phyloP scores from a whole-genome alignment of 441 rosid species.

The Arabidopsis hybrid region DNA sequence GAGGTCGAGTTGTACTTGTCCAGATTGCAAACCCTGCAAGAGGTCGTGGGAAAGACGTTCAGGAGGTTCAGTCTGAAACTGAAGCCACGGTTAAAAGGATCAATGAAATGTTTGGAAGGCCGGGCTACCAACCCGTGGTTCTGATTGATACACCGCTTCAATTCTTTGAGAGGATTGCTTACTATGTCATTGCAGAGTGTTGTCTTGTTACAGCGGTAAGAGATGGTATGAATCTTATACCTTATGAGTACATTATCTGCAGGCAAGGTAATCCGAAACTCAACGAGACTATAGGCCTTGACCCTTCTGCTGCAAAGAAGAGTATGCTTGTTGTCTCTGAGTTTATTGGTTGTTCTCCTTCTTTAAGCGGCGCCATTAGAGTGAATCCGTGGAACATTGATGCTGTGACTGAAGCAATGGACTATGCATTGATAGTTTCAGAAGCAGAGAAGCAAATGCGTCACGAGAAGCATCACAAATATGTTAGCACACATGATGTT shows the following conservation, averaged over 20 bases:
- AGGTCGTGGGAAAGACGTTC: constrained; percentile 85
- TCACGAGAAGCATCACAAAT: constrained; percentile 87
- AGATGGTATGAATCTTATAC: constrained; percentile 94
- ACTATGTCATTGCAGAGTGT: constrained; percentile 83
- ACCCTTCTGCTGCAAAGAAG: constrained; percentile 56
- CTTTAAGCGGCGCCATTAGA: constrained; percentile 83
- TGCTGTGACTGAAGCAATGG: constrained; percentile 87
- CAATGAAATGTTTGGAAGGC: constrained; percentile 72
- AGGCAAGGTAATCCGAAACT: constrained; percentile 78
- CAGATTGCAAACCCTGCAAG: constrained; percentile 96
- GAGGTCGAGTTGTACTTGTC: constrained; percentile 78
- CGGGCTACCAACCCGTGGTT: constrained; percentile 74
- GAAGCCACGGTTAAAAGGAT: constrained; percentile 68
- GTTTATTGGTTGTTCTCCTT: constrained; percentile 91
- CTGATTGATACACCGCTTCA: constrained; percentile 74
- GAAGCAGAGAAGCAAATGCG: constrained; percentile 83
- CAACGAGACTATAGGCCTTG: constrained; percentile 57
- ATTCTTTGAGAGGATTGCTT: constrained; percentile 86
- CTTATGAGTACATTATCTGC: constrained; percentile 82
- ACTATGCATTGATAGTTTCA: constrained; percentile 62
- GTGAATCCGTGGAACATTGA: constrained; percentile 94
- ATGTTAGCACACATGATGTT: constrained; percentile 89
- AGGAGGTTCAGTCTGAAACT: constrained; percentile 76
- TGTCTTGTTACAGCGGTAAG: constrained; percentile 93
- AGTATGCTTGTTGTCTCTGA: constrained; percentile 95